phyloP scores from a whole-genome alignment of 805 yeast genomes.

The Pichia paraexigua region DNA sequence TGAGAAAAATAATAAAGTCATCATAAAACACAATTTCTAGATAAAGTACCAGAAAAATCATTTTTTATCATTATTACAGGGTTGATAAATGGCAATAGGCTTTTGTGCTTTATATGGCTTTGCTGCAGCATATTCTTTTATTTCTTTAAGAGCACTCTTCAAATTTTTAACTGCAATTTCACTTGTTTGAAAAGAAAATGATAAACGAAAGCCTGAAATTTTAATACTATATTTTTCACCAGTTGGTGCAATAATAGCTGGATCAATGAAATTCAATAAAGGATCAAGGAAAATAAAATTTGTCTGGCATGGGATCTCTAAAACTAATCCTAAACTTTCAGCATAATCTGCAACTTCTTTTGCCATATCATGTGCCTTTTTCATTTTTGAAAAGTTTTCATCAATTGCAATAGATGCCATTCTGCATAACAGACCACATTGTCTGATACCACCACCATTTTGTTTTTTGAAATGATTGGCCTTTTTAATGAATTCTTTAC shows the following conservation, averaged over 20 bases:
- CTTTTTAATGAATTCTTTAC: conserved; percentile 45
- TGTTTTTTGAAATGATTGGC: conserved; percentile 87
- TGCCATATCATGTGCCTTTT: conserved; percentile 43
- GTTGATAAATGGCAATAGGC: background rate
- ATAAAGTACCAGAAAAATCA: background rate
- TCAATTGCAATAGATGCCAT: conserved; percentile 79
- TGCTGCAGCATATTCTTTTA: conserved; percentile 43
- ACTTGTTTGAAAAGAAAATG: conserved; percentile 68
- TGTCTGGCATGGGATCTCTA: conserved; percentile 74
- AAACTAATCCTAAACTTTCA: conserved; percentile 40
- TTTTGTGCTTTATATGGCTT: conserved; percentile 35
- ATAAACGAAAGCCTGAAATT: conserved; percentile 65
- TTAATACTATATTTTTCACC: conserved; percentile 56
- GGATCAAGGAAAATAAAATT: conserved; percentile 76
- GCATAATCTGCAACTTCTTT: conserved; percentile 46
- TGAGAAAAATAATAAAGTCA: too few relatives aligned
- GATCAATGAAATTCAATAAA: conserved; percentile 44
- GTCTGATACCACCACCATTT: conserved; percentile 90
- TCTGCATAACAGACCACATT: conserved; percentile 69
- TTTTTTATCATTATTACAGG: background rate
- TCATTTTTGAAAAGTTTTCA: conserved; percentile 56
- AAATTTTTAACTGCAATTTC: conserved; percentile 47
- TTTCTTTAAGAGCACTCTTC: conserved; percentile 50
- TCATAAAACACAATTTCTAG: background rate
- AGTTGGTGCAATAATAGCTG: conserved; percentile 24